These are phyloP conservation scores for Phytopythium kandeliae DNA, from an alignment of 352 stramenopile genomes.

Conservation along the genomic window DNA sequence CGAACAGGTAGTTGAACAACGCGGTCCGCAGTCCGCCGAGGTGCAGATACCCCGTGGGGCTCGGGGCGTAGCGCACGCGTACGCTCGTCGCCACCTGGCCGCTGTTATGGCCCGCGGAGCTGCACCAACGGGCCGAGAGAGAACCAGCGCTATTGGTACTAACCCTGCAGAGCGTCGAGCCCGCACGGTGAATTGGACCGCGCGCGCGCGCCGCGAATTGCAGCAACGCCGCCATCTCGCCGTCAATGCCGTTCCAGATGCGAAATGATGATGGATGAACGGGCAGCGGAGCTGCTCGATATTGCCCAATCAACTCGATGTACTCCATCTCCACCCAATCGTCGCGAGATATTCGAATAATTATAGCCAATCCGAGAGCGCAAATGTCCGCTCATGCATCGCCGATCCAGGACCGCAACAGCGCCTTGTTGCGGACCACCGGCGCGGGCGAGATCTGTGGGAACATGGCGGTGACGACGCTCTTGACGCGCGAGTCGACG, in stretches of 20 bases:
- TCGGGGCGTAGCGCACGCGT: constrained; percentile 86
- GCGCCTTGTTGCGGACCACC: constrained; percentile 5
- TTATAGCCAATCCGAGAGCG: constrained; percentile 4
- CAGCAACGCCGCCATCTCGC: constrained; percentile 6
- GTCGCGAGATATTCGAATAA: background rate
- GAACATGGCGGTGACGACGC: constrained; percentile 24
- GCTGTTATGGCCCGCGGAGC: background rate
- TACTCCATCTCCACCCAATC: background rate
- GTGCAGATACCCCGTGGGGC: constrained; percentile 88
- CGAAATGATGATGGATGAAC: background rate
- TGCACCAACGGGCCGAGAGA: background rate
- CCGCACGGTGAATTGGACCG: background rate
- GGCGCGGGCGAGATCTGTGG: constrained; percentile 18
- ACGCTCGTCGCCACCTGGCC: constrained; percentile 15
- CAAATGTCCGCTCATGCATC: background rate
- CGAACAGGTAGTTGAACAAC: constrained; percentile 92
- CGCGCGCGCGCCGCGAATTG: constrained; percentile 1
- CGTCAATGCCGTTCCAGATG: background rate
- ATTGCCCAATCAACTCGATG: background rate
- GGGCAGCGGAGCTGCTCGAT: constrained; percentile 1
- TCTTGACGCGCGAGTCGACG: constrained; percentile 33
- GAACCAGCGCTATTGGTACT: background rate
- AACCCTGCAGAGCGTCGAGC: background rate
- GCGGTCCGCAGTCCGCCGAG: constrained; percentile 88
- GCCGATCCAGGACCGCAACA: background rate